Base-by-base conservation (phyloP, 2,329 filamentous ascomycete species). In the Pseudopyrenochaeta lycopersici region DNA sequence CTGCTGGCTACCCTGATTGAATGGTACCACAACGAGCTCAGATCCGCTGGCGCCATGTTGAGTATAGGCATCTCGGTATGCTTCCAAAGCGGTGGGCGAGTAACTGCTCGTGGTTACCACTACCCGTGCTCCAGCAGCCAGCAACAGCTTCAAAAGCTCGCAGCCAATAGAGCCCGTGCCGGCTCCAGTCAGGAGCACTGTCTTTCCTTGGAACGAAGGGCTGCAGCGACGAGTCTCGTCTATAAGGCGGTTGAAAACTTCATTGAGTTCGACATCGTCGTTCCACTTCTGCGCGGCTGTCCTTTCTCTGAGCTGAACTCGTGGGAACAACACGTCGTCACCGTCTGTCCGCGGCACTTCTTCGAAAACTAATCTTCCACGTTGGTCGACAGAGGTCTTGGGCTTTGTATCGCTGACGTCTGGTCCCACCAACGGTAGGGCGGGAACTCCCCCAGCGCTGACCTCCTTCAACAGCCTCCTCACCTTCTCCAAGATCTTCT, bases 391-490 rank as follows among this genome's bases (percentile, higher is more conserved):
- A 84, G 73, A 98, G 95, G 72, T 92, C 96, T 78, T 98, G 95
- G 30, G 99, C 95, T 84, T 98, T 99, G 62, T n/a, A n/a, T n/a
- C n/a, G n/a, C n/a, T n/a, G n/a, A n/a, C n/a, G n/a, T n/a, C n/a
- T n/a, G n/a, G n/a, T n/a, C n/a, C n/a, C n/a, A n/a, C n/a, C n/a
- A n/a, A n/a, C n/a, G n/a, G 93, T 95, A 36, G 95, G 89, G 81
- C 97, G 98, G 73, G 94, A 94, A 75, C 99, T 99, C 77, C 99
- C 95, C 23, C 94, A 97, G 67, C 99, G 96, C 80, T 97, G 98
- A 72, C 95, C 95, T 59, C 95, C 95, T 66, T 97, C 93, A 9
- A 94, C 94, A 95, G 99, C 98, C 76, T 98, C 92, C 73, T 91
- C 91, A 44, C 99, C 95, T 70, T 99, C 83, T 49, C 95, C 87